A percentile compares a stretch with the other conserved stretches of the same genome.
These are phyloP conservation scores for Oxytropis ochrocephala DNA, from an alignment of 306 rosid species.

Conservation along the genomic window DNA sequence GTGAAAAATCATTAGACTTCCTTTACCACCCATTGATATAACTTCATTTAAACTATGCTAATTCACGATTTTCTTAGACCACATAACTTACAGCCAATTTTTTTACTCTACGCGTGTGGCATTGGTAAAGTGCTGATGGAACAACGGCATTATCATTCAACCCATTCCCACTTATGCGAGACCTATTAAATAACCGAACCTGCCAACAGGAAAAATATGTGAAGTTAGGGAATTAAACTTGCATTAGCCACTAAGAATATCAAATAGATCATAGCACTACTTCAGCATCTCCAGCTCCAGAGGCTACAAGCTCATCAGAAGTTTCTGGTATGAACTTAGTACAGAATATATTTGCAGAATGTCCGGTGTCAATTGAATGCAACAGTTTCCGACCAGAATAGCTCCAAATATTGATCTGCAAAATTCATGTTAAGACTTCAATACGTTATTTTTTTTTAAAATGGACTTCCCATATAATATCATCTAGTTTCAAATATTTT, in stretches of 20 bases:
- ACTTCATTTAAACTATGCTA: slow-evolving; percentile 9
- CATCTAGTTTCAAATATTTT: not conserved
- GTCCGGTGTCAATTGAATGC: slow-evolving; percentile 91
- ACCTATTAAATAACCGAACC: slow-evolving; percentile 88
- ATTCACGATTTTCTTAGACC: slow-evolving; percentile 13
- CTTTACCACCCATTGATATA: not conserved
- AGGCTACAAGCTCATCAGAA: slow-evolving; percentile 87
- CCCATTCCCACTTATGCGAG: slow-evolving; percentile 56
- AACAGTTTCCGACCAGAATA: slow-evolving; percentile 53
- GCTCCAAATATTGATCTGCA: slow-evolving; percentile 95
- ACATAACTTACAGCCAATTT: slow-evolving; percentile 82
- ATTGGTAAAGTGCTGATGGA: slow-evolving; percentile 67
- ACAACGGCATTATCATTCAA: slow-evolving; percentile 42
- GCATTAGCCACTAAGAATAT: not conserved
- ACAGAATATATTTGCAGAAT: slow-evolving; percentile 87
- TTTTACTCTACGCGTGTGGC: slow-evolving; percentile 92
- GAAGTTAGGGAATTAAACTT: not conserved
- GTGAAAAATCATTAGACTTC: slow-evolving; percentile 16
- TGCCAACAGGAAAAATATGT: slow-evolving; percentile 32
- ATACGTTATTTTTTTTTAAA: not conserved
- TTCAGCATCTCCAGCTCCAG: slow-evolving; percentile 99
- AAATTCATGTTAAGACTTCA: slow-evolving; percentile 16
- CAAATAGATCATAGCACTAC: slow-evolving; percentile 36
- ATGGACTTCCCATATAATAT: not conserved
- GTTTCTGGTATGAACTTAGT: slow-evolving; percentile 95